Base-by-base conservation (phyloP, 768 basidiomycete species). In the Termitomyces sp. region DNA sequence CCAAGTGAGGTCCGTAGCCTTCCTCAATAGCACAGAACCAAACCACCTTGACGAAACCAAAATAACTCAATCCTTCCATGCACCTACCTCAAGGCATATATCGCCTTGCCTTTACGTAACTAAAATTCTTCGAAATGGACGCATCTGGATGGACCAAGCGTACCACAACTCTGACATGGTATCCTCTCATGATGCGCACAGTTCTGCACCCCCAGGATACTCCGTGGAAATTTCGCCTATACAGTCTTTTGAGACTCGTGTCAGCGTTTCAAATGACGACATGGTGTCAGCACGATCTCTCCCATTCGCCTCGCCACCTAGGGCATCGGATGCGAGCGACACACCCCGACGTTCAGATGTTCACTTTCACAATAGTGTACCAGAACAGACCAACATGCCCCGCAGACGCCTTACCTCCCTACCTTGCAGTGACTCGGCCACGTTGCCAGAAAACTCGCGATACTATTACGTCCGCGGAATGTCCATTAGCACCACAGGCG, bases 391-490 rank as follows among this genome's bases (percentile, higher is more conserved):
- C 4, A 55, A 22, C 20, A 41, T 45, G 10, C 57, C 51, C 12
- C 56, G 60, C 7, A 31, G 50, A 44, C 37, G 57, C 13, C 31
- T 55, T 53, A 51, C 54, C 8, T 61, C 60, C 5, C 39, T 61
- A 5, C 60, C 60, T 16, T 46, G 37, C 18, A 55, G 44, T 44
- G 51, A 28, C 13, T 55, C 54, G 7, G 33, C 45, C 44, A 54
- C 58, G 16, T 28, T 56, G 49, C 29, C 45, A 29, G 22, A 39
- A 18, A 24, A 39, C 34, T 29, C 60, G 37, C 56, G 33, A 4
- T 63, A 60, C 24, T 50, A 57, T 48, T 53, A 62, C 33, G 58
- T 51, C 29, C 56, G 54, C 29, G 59, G 56, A n/a, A 54, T 56
- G 5, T 53, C 59, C 1, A 58, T 52, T 37, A 63, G 41, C 50